Evolutionary conservation across 1,284 basidiomycete species (phyloP), one percentile per base, ranked within the genome.

Genomic region (Hemileia vastatrix): DNA sequence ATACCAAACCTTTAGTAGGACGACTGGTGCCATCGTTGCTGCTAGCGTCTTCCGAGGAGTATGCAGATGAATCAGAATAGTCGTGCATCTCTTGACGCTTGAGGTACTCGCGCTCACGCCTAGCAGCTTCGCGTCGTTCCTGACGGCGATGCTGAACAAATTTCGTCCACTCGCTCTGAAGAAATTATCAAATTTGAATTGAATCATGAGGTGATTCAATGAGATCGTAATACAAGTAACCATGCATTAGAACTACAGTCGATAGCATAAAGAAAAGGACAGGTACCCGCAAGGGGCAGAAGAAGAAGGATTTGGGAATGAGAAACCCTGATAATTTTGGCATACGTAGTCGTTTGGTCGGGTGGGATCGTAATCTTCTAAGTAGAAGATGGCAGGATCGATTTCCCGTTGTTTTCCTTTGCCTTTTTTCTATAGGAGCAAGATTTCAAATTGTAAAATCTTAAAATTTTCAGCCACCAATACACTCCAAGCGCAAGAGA

Each of bases 291-390:
- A n/a, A n/a, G n/a, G n/a, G n/a, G n/a, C n/a, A n/a, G n/a, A n/a
- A n/a, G n/a, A n/a, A n/a, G n/a, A n/a, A n/a, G n/a, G n/a, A n/a
- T n/a, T n/a, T n/a, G n/a, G n/a, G n/a, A n/a, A n/a, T n/a, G n/a
- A n/a, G n/a, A n/a, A n/a, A n/a, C n/a, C n/a, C n/a, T n/a, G n/a
- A n/a, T n/a, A 54, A 54, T 24, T n/a, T 21, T n/a, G 24, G 48
- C 61, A 31, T 44, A 63, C 61, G 43, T 63, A 63, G 52, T 63
- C 61, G 53, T 63, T 63, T n/a, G 61, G 61, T 52, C 61, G 54
- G 13, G 61, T 50, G 15, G 61, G 61, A 23, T 63, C 61, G 40
- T 63, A 63, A 52, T 63, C 61, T 44, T 63, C 61, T 47, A 63
- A 48, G 40, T 57, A 63, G 44, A 63, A 44, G 44, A 63, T 63